Conservation (phyloP, 1,139 yeast genomes). For the Scheffersomyces stambukii region DNA sequence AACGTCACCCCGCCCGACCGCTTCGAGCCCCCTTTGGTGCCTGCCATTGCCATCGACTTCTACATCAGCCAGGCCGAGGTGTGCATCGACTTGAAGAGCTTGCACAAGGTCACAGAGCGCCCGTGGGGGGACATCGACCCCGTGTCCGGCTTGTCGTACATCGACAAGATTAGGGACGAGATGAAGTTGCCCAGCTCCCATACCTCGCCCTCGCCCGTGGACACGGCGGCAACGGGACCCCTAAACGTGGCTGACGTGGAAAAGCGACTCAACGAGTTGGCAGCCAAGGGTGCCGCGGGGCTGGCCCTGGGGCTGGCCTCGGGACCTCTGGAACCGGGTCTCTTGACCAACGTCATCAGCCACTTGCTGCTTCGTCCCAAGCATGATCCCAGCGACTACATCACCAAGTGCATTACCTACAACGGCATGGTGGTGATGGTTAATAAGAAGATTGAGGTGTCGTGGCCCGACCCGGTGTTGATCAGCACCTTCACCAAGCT, state of each 20-base stretch:
- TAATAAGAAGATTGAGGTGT: constrained; percentile 39
- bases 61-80: constrained; percentile 45
- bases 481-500: constrained; percentile 43
- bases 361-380: constrained; percentile 30
- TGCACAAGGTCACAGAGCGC: constrained; percentile 33
- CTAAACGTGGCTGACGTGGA: constrained; percentile 8
- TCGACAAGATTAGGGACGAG: constrained; percentile 40
- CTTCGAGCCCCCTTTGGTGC: constrained; percentile 34
- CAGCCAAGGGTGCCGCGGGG: too few relatives aligned
- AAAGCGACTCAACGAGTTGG: constrained; percentile 3
- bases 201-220: background rate
- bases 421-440: constrained; percentile 41
- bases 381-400: constrained; percentile 37
- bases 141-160: constrained; percentile 31
- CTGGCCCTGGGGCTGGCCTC: too few relatives aligned
- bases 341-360: constrained; percentile 23
- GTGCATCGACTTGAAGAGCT: constrained; percentile 39
- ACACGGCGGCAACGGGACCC: constrained; percentile 1
- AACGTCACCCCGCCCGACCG: constrained; percentile 21
- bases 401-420: constrained; percentile 43
- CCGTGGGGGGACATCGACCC: constrained; percentile 41
- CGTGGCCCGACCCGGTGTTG: constrained; percentile 42
- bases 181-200: constrained; percentile 27
- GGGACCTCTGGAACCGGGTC: constrained; percentile 2
- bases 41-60: constrained; percentile 32